A percentile compares a stretch with the other conserved stretches of the same genome.
Evolutionary conservation across 306 rosid genomes (phyloP).

Genomic region (Psophocarpus tetragonolobus): DNA sequence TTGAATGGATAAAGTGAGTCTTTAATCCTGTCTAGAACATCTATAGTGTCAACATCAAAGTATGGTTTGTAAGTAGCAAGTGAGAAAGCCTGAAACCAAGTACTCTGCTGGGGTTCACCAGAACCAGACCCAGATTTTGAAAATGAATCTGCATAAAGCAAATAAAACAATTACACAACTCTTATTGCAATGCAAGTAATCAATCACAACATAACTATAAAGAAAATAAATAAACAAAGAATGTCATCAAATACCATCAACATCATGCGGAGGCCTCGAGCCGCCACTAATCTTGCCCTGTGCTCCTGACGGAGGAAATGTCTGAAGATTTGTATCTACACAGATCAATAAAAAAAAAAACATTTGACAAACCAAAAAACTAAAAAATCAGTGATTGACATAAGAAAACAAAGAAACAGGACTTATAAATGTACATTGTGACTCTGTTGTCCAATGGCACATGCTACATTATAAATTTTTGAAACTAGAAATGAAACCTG

Average conservation of each 20-base stretch:
- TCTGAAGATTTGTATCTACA: slow-evolving; percentile 68
- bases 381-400: background rate
- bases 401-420: background rate
- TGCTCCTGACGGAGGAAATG: slow-evolving; percentile 72
- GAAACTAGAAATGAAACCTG: slow-evolving; percentile 38
- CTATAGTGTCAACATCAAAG: slow-evolving; percentile 75
- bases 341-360: background rate
- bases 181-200: background rate
- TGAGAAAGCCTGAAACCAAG: slow-evolving; percentile 60
- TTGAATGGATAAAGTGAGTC: slow-evolving; percentile 74
- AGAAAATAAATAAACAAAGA: background rate
- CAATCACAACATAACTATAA: background rate
- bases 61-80: slow-evolving; percentile 64
- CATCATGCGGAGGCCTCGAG: slow-evolving; percentile 67
- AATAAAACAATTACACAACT: slow-evolving; percentile 31
- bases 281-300: slow-evolving; percentile 67
- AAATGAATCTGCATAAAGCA: slow-evolving; percentile 56
- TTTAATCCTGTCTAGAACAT: slow-evolving; percentile 70
- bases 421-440: background rate
- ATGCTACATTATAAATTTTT: background rate
- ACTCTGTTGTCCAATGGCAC: background rate
- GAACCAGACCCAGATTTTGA: slow-evolving; percentile 65
- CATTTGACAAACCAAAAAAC: background rate
- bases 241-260: slow-evolving; percentile 61
- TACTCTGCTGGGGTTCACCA: slow-evolving; percentile 67